Conservation (phyloP, 2,329 filamentous ascomycete genomes). For the Fusarium lyarnte region DNA sequence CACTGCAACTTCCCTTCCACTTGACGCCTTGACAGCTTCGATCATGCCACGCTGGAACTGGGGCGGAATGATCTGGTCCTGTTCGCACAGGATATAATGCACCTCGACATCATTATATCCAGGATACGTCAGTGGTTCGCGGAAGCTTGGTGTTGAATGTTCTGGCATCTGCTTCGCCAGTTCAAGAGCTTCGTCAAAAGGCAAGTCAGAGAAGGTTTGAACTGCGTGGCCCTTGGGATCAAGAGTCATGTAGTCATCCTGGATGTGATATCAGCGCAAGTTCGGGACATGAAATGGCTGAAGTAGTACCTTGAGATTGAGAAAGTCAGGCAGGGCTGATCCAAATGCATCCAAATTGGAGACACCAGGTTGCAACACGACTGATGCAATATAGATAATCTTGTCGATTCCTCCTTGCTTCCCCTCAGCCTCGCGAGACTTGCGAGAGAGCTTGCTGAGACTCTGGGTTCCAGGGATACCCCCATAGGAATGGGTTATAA, state of each 20-base stretch:
- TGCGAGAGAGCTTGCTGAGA: conserved; percentile 4
- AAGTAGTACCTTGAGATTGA: background rate
- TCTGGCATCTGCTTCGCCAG: conserved; percentile 9
- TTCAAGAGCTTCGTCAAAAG: conserved; percentile 1
- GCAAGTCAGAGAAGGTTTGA: conserved; percentile 14
- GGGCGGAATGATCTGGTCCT: conserved; percentile 6
- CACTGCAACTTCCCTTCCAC: background rate
- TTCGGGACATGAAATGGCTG: rapidly evolving
- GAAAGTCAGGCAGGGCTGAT: background rate
- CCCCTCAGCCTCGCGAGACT: background rate
- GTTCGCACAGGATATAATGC: conserved; percentile 24
- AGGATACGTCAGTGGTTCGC: conserved; percentile 21
- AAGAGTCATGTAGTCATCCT: conserved; percentile 25
- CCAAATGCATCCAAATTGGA: conserved; percentile 13
- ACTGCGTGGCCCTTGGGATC: background rate
- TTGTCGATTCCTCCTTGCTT: conserved; percentile 13
- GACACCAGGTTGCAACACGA: conserved; percentile 2
- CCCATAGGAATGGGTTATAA: conserved; percentile 25
- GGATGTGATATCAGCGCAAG: rapidly evolving
- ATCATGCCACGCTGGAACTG: conserved; percentile 15
- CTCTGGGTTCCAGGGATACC: conserved; percentile 20
- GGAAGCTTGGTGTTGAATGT: conserved; percentile 26
- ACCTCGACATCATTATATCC: conserved; percentile 30
- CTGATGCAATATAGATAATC: conserved; percentile 13
- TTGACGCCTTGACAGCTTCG: background rate